These are phyloP conservation scores for Penicillium manginii DNA, from an alignment of 495 filamentous ascomycete genomes.

Conservation along the genomic window DNA sequence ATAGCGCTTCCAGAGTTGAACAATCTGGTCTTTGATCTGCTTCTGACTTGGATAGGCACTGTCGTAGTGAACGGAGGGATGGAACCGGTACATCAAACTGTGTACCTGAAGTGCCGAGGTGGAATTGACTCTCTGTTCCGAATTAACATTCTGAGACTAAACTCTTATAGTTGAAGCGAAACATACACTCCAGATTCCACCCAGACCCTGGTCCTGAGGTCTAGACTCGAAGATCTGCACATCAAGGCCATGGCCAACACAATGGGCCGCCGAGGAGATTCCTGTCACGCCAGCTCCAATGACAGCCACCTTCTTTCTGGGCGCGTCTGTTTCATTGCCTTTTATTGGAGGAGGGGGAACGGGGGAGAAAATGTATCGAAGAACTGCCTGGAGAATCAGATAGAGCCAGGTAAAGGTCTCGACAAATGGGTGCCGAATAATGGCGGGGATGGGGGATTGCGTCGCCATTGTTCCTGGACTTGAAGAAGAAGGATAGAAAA, in stretches of 20 bases:
- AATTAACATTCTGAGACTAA: constrained; percentile 11
- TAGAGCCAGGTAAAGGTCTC: constrained; percentile 62
- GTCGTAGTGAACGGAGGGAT: constrained; percentile 76
- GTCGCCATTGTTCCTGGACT: constrained; percentile 16
- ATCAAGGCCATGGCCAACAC: constrained; percentile 86
- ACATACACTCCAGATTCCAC: constrained; percentile 81
- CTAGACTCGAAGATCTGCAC: constrained; percentile 77
- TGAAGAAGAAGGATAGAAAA: neutral
- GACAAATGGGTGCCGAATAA: constrained; percentile 40
- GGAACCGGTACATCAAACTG: constrained; percentile 86
- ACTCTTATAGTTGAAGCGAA: no score
- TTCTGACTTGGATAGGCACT: constrained; percentile 73
- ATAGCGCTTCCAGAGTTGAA: constrained; percentile 75
- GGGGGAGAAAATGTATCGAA: constrained; percentile 70
- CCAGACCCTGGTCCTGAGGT: constrained; percentile 59
- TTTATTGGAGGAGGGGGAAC: constrained; percentile 63
- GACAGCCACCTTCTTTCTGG: constrained; percentile 69
- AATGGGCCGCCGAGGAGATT: constrained; percentile 80
- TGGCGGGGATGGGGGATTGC: constrained; percentile 20
- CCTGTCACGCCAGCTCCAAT: constrained; percentile 85
- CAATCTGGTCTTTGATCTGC: constrained; percentile 73
- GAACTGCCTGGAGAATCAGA: constrained; percentile 66
- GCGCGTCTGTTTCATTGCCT: constrained; percentile 39
- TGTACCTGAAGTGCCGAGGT: constrained; percentile 83
- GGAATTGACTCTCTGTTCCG: constrained; percentile 71